A percentile compares a stretch with the other conserved stretches of the same genome.
phyloP scores from a whole-genome alignment of 2,329 filamentous ascomycete genomes.

The Penicillium sp. region DNA sequence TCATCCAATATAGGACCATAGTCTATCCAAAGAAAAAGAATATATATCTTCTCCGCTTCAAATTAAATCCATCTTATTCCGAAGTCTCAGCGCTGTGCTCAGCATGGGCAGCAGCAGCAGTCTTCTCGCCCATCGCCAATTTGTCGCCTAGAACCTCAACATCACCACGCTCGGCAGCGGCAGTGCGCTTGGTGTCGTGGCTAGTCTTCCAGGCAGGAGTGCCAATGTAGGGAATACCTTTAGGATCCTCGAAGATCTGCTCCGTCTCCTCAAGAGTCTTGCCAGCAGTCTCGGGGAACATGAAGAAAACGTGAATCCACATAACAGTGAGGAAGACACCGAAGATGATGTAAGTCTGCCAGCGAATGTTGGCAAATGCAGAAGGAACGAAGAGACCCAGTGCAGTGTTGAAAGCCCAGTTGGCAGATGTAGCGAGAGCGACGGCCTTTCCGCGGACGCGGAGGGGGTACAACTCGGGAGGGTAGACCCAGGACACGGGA shows the following conservation, averaged over 20 bases:
- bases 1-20: background rate
- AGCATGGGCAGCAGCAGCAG: background rate
- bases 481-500: conserved; percentile 43
- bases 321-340: conserved; percentile 48
- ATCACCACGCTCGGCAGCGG: conserved; percentile 21
- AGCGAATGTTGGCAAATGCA: conserved; percentile 28
- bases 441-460: conserved; percentile 42
- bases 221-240: conserved; percentile 27
- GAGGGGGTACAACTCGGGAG: conserved; percentile 46
- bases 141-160: conserved; percentile 11
- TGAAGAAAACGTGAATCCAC: conserved; percentile 32
- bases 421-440: conserved; percentile 43
- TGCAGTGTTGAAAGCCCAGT: conserved; percentile 48
- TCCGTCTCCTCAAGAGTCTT: conserved; percentile 32
- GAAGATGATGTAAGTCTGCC: conserved; percentile 35
- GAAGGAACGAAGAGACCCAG: conserved; percentile 51
- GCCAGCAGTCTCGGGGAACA: conserved; percentile 33
- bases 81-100: background rate
- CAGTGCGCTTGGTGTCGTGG: conserved; percentile 12
- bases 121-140: background rate
- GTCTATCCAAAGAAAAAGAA: background rate
- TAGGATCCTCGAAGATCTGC: conserved; percentile 25
- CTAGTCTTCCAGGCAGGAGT: conserved; percentile 44
- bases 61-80: background rate
- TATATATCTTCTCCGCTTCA: too few relatives aligned